Percentiles rank a stretch among this genome's conserved stretches.
Conservation (phyloP, 1,284 basidiomycete species). For the Ceratorhiza oryzae-sativae region DNA sequence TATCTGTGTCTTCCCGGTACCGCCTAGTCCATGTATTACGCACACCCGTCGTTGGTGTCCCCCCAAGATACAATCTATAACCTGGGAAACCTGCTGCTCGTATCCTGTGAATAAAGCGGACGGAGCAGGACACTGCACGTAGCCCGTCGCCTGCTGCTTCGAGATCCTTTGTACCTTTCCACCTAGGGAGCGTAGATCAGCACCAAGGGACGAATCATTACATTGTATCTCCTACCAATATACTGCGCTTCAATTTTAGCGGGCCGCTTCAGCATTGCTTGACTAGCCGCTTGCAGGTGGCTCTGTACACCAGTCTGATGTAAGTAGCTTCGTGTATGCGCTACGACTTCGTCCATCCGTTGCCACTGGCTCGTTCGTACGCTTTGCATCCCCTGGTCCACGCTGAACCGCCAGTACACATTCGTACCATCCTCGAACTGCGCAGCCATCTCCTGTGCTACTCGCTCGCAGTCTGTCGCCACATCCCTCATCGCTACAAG, state of each 20-base stretch:
- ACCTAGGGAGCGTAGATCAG: neutral
- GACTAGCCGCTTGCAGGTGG: neutral
- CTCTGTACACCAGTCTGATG: neutral
- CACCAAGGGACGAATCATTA: neutral
- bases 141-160: neutral
- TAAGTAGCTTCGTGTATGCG: neutral
- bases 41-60: neutral
- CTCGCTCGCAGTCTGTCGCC: neutral
- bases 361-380: neutral
- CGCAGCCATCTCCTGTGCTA: conserved; percentile 1
- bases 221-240: neutral
- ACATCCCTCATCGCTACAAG: neutral
- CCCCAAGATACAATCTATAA: neutral
- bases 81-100: neutral
- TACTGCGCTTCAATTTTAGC: neutral
- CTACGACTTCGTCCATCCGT: neutral
- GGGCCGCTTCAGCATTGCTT: neutral
- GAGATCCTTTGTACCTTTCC: neutral
- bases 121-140: neutral
- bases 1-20: conserved; percentile 30
- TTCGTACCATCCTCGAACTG: neutral
- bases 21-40: conserved; percentile 34
- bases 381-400: neutral
- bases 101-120: neutral
- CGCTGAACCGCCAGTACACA: conserved; percentile 1